phyloP scores from a whole-genome alignment of 345 rosid genomes.

The Melaleuca alternifolia region DNA sequence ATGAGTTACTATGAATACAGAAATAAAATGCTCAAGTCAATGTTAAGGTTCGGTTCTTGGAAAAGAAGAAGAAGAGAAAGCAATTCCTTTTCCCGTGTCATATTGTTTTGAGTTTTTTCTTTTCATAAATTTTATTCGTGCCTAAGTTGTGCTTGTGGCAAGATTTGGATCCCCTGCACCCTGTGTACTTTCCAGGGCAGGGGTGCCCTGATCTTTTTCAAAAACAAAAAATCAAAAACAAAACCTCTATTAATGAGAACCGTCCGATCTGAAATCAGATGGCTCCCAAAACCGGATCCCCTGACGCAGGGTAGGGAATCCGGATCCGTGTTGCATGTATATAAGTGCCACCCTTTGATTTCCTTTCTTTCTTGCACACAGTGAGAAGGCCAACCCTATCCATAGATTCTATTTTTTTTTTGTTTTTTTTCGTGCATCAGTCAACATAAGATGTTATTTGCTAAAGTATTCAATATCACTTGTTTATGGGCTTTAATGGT shows the following conservation, averaged over 20 bases:
- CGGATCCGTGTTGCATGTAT: too few relatives aligned
- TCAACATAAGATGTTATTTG: neutral
- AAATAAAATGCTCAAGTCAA: neutral
- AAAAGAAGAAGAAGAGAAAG: neutral
- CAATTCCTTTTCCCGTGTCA: neutral
- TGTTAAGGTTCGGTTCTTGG: neutral
- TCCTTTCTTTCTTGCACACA: neutral
- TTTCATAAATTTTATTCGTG: neutral
- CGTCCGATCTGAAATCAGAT: too few relatives aligned
- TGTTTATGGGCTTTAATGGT: neutral
- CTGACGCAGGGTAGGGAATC: too few relatives aligned
- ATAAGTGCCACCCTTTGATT: neutral
- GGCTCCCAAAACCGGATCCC: too few relatives aligned
- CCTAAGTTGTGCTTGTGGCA: neutral
- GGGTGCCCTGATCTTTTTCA: too few relatives aligned
- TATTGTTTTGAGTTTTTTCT: neutral
- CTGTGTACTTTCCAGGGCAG: too few relatives aligned
- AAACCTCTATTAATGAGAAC: too few relatives aligned
- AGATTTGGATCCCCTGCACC: too few relatives aligned
- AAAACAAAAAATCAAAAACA: too few relatives aligned
- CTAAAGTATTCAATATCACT: neutral
- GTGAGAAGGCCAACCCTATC: neutral
- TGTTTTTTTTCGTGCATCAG: neutral
- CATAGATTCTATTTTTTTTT: neutral
- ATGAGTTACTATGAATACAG: neutral